phyloP scores from a whole-genome alignment of 1,284 basidiomycete genomes.

The Cutaneotrichosporon mucoides region DNA sequence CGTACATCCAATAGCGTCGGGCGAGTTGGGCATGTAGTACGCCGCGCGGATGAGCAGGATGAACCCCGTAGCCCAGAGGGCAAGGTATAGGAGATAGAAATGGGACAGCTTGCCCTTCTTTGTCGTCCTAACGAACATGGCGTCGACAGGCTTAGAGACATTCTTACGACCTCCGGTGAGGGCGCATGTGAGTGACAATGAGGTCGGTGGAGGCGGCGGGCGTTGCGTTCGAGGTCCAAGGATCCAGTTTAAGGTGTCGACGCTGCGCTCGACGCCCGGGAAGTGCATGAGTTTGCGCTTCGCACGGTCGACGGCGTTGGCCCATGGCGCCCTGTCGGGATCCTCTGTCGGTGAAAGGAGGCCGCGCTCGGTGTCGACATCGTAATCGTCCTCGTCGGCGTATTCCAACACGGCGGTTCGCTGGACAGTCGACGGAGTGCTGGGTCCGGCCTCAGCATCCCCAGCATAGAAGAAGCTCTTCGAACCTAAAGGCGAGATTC shows the following conservation, averaged over 20 bases:
- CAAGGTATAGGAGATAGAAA: slow-evolving; percentile 24
- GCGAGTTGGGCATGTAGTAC: slow-evolving; percentile 31
- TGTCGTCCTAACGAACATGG: neutral
- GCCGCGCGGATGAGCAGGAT: slow-evolving; percentile 38
- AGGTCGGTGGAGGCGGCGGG: neutral
- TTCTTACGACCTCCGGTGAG: neutral
- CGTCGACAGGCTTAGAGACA: slow-evolving; percentile 7
- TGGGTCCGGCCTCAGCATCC: too few relatives aligned
- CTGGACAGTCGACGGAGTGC: too few relatives aligned
- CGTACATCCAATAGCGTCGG: slow-evolving; percentile 30
- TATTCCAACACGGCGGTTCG: neutral
- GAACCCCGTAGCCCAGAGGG: slow-evolving; percentile 31
- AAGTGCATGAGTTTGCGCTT: neutral
- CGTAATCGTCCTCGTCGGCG: neutral
- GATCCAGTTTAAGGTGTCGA: neutral
- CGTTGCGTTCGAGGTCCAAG: slow-evolving; percentile 9
- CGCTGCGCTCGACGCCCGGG: neutral
- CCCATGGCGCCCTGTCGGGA: neutral
- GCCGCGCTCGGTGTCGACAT: too few relatives aligned
- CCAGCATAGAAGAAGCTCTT: too few relatives aligned
- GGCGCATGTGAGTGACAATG: neutral
- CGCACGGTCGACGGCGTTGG: neutral
- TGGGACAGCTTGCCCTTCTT: slow-evolving; percentile 1
- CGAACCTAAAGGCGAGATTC: too few relatives aligned
- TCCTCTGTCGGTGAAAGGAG: neutral